Evolutionary conservation across 2,329 filamentous ascomycete genomes (phyloP).

Genomic region (Neophaeococcomyces aloes): DNA sequence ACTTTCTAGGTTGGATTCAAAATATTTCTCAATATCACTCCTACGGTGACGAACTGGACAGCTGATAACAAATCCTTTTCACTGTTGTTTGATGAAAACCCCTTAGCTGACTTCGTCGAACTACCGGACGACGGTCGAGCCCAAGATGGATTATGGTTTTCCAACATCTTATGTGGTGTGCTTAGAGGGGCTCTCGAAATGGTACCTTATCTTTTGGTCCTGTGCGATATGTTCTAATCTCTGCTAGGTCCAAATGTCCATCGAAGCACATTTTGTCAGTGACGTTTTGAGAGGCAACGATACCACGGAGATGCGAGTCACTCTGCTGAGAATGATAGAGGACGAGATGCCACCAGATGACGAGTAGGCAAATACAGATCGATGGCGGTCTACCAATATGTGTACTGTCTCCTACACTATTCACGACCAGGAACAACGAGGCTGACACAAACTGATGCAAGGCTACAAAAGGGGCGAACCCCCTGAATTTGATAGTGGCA

Average conservation of each 20-base stretch:
- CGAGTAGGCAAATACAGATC: constrained; percentile 44
- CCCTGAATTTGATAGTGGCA: no score
- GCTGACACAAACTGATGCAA: no score
- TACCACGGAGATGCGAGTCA: constrained; percentile 92
- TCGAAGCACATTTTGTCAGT: constrained; percentile 91
- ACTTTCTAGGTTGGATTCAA: constrained; percentile 78
- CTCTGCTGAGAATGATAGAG: constrained; percentile 85
- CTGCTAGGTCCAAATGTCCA: constrained; percentile 77
- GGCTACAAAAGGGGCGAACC: no score
- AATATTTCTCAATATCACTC: constrained; percentile 95
- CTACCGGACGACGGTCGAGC: constrained; percentile 89
- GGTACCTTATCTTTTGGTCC: constrained; percentile 44
- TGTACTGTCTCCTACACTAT: not conserved
- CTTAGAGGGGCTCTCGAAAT: constrained; percentile 87
- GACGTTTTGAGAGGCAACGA: constrained; percentile 89
- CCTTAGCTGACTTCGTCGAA: constrained; percentile 93
- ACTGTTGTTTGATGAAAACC: constrained; percentile 92
- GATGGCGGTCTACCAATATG: not conserved
- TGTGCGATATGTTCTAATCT: constrained; percentile 7
- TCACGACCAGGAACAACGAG: not conserved
- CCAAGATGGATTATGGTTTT: constrained; percentile 97
- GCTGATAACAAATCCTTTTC: constrained; percentile 95
- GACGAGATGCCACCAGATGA: constrained; percentile 96
- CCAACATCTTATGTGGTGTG: constrained; percentile 91
- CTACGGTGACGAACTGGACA: constrained; percentile 89